Conservation (phyloP, 768 basidiomycete genomes). For the Amanita exitialis region DNA sequence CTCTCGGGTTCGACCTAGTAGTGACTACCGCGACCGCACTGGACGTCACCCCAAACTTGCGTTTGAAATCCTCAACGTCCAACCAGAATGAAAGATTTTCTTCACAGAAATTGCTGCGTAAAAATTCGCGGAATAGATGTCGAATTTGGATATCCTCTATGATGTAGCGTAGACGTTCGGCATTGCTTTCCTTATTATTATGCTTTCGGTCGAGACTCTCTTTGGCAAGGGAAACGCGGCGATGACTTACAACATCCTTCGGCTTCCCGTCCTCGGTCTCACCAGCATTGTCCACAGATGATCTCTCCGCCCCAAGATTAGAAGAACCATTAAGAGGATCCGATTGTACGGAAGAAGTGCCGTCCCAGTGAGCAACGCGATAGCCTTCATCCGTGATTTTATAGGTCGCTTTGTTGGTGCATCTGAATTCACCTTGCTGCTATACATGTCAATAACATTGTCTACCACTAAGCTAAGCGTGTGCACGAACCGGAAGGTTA, state of each 20-base stretch:
- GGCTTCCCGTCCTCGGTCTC: slow-evolving; percentile 26
- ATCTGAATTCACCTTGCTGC: slow-evolving; percentile 94
- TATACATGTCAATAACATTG: slow-evolving; percentile 10
- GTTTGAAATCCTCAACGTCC: slow-evolving; percentile 95
- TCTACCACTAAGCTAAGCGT: slow-evolving; percentile 18
- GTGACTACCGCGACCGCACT: slow-evolving; percentile 65
- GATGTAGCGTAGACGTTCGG: slow-evolving; percentile 83
- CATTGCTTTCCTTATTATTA: slow-evolving; percentile 82
- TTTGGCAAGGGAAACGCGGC: slow-evolving; percentile 68
- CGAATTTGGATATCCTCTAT: slow-evolving; percentile 88
- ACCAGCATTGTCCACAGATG: slow-evolving; percentile 45
- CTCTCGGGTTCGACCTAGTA: slow-evolving; percentile 25
- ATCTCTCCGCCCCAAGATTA: slow-evolving; percentile 48
- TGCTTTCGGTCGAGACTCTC: slow-evolving; percentile 45
- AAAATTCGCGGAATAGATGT: slow-evolving; percentile 87
- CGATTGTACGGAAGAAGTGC: slow-evolving; percentile 25
- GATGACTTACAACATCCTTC: slow-evolving; percentile 56
- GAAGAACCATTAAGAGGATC: slow-evolving; percentile 62
- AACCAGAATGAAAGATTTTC: slow-evolving; percentile 98
- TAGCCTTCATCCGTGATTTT: slow-evolving; percentile 89
- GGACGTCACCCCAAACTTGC: slow-evolving; percentile 91
- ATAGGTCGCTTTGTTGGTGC: slow-evolving; percentile 93
- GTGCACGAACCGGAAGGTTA: slow-evolving; percentile 64
- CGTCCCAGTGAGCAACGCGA: slow-evolving; percentile 79
- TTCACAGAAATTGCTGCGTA: slow-evolving; percentile 93